Evolutionary conservation across 768 basidiomycete genomes (phyloP).

Genomic region (Hypsizygus marmoreus): DNA sequence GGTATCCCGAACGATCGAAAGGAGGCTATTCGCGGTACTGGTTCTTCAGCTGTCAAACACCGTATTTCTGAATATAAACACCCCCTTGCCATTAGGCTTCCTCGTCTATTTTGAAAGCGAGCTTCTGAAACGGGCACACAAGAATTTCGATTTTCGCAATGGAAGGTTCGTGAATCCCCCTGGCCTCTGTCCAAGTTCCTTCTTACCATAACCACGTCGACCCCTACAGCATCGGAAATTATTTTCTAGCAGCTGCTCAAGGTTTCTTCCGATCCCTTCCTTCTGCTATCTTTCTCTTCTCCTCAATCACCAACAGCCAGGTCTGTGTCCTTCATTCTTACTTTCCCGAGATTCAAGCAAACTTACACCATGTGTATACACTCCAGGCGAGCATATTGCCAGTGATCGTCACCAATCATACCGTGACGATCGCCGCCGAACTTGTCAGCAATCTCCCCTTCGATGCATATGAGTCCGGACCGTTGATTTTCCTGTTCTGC

Average conservation of each 20-base stretch:
- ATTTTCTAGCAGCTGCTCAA: conserved; percentile 87
- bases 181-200: not conserved
- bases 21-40: conserved; percentile 83
- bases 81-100: conserved; percentile 58
- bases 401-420: conserved; percentile 91
- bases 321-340: conserved; percentile 26
- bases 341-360: conserved; percentile 17
- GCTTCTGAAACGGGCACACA: conserved; percentile 85
- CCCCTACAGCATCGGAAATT: conserved; percentile 81
- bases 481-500: conserved; percentile 5
- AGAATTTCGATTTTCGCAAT: conserved; percentile 92
- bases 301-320: conserved; percentile 85
- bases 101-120: conserved; percentile 92
- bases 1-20: conserved; percentile 89
- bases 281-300: conserved; percentile 91
- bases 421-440: conserved; percentile 93
- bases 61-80: not conserved
- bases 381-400: conserved; percentile 80
- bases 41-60: not conserved
- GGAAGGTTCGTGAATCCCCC: conserved; percentile 58
- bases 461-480: conserved; percentile 8
- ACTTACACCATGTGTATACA: conserved; percentile 22
- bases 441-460: conserved; percentile 51
- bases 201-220: conserved; percentile 1
- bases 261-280: conserved; percentile 91